Base-by-base conservation (phyloP, 257 asterid species). In the Plantago elongata region DNA sequence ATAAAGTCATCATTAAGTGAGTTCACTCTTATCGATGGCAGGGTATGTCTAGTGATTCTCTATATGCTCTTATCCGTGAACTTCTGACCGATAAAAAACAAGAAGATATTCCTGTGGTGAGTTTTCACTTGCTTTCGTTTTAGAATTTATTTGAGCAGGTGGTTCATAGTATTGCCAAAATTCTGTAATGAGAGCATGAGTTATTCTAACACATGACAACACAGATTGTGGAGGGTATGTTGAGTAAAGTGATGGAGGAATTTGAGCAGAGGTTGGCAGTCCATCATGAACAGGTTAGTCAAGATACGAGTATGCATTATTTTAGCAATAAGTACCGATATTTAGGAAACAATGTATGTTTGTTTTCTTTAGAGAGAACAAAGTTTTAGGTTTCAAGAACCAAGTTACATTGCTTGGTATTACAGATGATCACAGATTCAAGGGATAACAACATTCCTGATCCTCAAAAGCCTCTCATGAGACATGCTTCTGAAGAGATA, bases 91-190 rank as follows among this genome's bases (percentile, higher is more conserved):
- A 81, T 65, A 86, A 80, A 80, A 79, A 72, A 42, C 77, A 64
- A 69, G 95, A 92, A 73, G 99, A 92, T 38, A 80, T 92, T 65
- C 93, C 97, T 37, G 13, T 68, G 70, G 99, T 85, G 75, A 83
- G 99, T 77, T 47, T 45, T 51, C 17, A 55, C 52, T 49, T 56
- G 43, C 57, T 54, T 42, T 48, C 6, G 6, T 49, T n/a, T 52
- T 54, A 37, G 63, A 27, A 54, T 18, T 27, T 40, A 22, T 22
- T 22, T 22, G 27, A 22, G 27, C 27, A 22, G 2, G 27, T 22
- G 2, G 27, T 22, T 22, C 27, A 22, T 22, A 22, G 27, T 22
- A 22, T 22, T 22, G 13, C 13, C 22, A 51, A 59, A 64, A 18
- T 46, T 63, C 55, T 69, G 22, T 50, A 60, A 55, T 72, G 69